These are phyloP conservation scores for Plasmodium gallinaceum DNA, from an alignment of 169 alveolate species.

Conservation along the genomic window DNA sequence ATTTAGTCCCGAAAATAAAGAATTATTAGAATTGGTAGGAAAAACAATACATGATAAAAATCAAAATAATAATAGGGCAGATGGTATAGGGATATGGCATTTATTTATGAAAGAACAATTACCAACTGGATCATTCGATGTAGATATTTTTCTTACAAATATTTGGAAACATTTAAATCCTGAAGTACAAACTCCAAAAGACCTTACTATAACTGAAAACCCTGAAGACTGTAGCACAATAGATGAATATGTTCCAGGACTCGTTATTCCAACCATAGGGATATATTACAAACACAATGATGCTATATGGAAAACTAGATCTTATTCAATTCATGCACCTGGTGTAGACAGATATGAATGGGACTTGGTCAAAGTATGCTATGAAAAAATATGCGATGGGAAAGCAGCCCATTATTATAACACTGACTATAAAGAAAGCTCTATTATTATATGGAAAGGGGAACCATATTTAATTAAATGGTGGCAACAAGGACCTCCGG, in stretches of 20 bases:
- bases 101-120: conserved; percentile 58
- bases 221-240: conserved; percentile 58
- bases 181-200: conserved; percentile 22
- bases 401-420: conserved; percentile 55
- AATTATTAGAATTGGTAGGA: conserved; percentile 42
- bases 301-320: conserved; percentile 53
- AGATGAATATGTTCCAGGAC: conserved; percentile 48
- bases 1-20: conserved; percentile 44
- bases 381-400: conserved; percentile 40
- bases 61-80: conserved; percentile 34
- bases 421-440: conserved; percentile 37
- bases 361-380: conserved; percentile 52
- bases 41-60: conserved; percentile 57
- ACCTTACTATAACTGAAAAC: conserved; percentile 19
- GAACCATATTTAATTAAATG: conserved; percentile 36
- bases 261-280: conserved; percentile 35
- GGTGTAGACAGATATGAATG: conserved; percentile 67
- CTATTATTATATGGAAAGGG: conserved; percentile 54
- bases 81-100: conserved; percentile 62
- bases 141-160: conserved; percentile 29
- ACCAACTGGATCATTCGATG: conserved; percentile 37
- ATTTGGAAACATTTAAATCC: conserved; percentile 55
- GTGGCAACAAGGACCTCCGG: conserved; percentile 69
- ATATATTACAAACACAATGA: conserved; percentile 40
- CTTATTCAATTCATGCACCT: conserved; percentile 58